Conservation (phyloP, 257 asterid genomes). For the Scutellaria barbata region DNA sequence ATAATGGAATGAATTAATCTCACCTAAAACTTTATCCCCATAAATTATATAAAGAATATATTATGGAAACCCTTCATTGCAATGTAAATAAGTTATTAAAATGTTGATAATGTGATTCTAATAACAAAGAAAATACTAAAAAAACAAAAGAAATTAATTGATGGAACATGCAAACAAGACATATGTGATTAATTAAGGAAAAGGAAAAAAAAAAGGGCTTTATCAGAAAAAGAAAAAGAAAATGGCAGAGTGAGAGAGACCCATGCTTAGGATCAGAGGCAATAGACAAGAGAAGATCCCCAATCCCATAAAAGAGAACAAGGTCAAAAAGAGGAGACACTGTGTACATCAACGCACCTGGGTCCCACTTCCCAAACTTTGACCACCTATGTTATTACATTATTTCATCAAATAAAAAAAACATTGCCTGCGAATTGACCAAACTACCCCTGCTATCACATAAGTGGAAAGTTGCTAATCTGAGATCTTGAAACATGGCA, state of each 20-base stretch:
- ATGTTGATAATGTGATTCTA: too few relatives aligned
- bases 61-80: too few relatives aligned
- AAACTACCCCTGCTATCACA: conserved; percentile 33
- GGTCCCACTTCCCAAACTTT: conserved; percentile 49
- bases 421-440: conserved; percentile 20
- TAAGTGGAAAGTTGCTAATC: neutral
- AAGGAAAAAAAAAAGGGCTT: neutral
- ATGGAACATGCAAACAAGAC: too few relatives aligned
- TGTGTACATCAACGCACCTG: conserved; percentile 21
- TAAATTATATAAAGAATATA: too few relatives aligned
- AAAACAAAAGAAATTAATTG: too few relatives aligned
- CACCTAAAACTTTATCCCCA: too few relatives aligned
- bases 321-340: conserved; percentile 62
- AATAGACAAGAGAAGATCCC: conserved; percentile 56
- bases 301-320: conserved; percentile 31
- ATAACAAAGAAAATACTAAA: neutral
- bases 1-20: too few relatives aligned
- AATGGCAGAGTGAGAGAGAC: conserved; percentile 47
- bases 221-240: neutral
- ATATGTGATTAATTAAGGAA: neutral
- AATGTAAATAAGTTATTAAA: too few relatives aligned
- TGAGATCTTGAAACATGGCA: conserved; percentile 34
- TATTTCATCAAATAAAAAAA: neutral
- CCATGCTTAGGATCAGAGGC: conserved; percentile 56
- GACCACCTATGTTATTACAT: conserved; percentile 39